Conservation (phyloP, 2,329 filamentous ascomycete genomes). For the Metarhizium anisopliae region DNA sequence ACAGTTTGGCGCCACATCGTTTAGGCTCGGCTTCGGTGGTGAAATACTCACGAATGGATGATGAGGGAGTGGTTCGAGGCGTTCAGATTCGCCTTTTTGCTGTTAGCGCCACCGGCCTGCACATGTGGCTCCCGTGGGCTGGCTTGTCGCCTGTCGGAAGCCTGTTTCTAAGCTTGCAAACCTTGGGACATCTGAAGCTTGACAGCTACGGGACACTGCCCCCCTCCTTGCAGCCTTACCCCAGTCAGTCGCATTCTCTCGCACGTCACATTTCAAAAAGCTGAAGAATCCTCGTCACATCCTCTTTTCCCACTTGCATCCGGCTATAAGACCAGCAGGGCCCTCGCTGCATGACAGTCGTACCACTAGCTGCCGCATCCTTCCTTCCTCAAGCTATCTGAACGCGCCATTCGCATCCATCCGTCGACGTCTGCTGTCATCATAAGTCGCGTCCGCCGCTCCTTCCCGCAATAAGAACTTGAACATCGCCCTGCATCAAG, state of each 20-base stretch:
- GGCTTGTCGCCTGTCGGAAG: too few species aligned
- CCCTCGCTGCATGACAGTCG: neutral
- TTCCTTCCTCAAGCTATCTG: neutral
- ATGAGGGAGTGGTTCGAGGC: neutral
- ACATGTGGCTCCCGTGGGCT: too few species aligned
- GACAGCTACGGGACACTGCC: too few species aligned
- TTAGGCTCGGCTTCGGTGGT: neutral
- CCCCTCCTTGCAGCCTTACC: neutral
- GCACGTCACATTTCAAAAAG: neutral
- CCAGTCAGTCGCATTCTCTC: neutral
- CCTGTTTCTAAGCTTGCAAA: too few species aligned
- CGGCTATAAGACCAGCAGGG: neutral
- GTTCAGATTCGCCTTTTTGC: neutral
- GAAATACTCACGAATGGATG: neutral
- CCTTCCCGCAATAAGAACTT: neutral
- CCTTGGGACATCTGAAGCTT: neutral
- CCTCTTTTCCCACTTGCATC: too few species aligned
- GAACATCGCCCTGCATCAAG: neutral
- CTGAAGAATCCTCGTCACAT: neutral
- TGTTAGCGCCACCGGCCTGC: neutral
- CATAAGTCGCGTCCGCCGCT: neutral
- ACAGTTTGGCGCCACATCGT: neutral
- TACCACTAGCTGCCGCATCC: neutral
- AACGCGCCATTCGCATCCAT: neutral
- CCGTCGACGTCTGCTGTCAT: neutral